Percentiles rank a stretch among this genome's conserved stretches.
These are phyloP conservation scores for Fraxinus anomala DNA, from an alignment of 257 asterid species.

Conservation along the genomic window DNA sequence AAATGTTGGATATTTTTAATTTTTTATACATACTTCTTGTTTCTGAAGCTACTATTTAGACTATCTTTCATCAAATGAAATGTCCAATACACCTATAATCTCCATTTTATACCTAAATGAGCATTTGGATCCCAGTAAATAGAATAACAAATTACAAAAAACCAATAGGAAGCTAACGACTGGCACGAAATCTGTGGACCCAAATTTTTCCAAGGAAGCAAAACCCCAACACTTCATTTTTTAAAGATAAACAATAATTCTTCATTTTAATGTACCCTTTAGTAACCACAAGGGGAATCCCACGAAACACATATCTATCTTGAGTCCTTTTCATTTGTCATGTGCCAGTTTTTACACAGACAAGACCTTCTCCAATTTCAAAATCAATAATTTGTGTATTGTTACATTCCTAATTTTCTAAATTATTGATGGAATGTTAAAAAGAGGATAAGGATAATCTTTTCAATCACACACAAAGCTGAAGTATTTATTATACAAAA, in stretches of 20 bases:
- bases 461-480: not conserved
- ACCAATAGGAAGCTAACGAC: not conserved
- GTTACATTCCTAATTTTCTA: not conserved
- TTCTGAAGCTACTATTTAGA: too few species aligned
- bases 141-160: not conserved
- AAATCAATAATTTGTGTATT: not conserved
- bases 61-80: too few species aligned
- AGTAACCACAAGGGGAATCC: not conserved
- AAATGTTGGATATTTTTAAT: too few species aligned
- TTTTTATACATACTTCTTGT: too few species aligned
- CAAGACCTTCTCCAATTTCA: not conserved
- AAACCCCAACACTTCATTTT: not conserved
- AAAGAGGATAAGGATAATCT: too few species aligned
- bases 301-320: not conserved
- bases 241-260: not conserved
- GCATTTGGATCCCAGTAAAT: not conserved
- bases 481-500: too few species aligned
- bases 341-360: not conserved
- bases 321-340: not conserved
- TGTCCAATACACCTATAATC: not conserved
- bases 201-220: not conserved
- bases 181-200: not conserved
- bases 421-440: not conserved
- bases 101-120: not conserved
- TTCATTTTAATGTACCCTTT: not conserved